Conservation (phyloP, 306 rosid genomes). For the Prunus dulcis region DNA sequence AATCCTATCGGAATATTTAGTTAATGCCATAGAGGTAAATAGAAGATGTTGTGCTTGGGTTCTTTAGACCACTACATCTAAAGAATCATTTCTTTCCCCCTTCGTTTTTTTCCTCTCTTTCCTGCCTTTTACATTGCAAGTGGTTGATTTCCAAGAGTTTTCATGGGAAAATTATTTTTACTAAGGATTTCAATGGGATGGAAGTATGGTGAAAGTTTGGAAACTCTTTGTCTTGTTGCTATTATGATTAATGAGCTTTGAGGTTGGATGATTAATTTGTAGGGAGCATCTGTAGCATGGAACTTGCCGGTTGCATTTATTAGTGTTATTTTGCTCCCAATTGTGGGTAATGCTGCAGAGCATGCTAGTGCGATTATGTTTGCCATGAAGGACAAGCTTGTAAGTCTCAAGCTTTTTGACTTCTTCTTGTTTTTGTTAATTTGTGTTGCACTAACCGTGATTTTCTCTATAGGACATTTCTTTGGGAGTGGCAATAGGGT, state of each 20-base stretch:
- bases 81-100: background rate
- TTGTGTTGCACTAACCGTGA: constrained; percentile 1
- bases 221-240: background rate
- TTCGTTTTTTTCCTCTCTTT: background rate
- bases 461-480: constrained; percentile 64
- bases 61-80: background rate
- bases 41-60: background rate
- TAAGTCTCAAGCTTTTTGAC: constrained; percentile 30
- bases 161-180: background rate
- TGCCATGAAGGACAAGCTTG: constrained; percentile 92
- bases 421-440: background rate
- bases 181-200: background rate
- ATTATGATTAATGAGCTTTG: constrained; percentile 13
- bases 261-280: constrained; percentile 29
- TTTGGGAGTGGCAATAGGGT: constrained; percentile 80
- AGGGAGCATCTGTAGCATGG: constrained; percentile 70
- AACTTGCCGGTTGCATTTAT: constrained; percentile 66
- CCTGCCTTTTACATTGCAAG: background rate
- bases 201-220: background rate
- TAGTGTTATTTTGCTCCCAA: constrained; percentile 78
- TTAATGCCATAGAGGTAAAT: constrained; percentile 67
- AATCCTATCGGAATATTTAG: constrained; percentile 65
- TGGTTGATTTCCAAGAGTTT: background rate
- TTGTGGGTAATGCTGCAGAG: constrained; percentile 89
- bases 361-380: constrained; percentile 87